A percentile compares a stretch with the other conserved stretches of the same genome.
Evolutionary conservation across 2,329 filamentous ascomycete species (phyloP).

Genomic region (Fusarium anthophilum): DNA sequence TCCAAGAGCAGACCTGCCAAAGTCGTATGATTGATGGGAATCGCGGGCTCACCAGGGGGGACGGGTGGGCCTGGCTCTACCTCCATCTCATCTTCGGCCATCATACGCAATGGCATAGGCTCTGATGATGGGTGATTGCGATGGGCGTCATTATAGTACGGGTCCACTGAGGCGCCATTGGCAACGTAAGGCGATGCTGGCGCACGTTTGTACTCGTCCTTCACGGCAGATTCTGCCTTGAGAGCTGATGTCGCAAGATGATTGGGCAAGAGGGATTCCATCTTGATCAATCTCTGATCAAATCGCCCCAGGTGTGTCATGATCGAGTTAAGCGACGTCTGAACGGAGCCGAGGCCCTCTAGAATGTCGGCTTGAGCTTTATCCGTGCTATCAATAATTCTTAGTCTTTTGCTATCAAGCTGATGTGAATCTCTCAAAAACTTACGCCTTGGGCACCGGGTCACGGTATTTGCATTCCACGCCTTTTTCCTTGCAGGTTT

Average conservation of each 20-base stretch:
- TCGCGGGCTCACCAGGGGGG: constrained; percentile 70
- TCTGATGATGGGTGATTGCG: constrained; percentile 44
- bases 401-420: constrained; percentile 11
- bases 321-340: constrained; percentile 49
- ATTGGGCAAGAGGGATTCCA: constrained; percentile 45
- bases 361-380: constrained; percentile 69
- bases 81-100: constrained; percentile 60
- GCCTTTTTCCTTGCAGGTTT: constrained; percentile 88
- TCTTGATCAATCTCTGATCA: constrained; percentile 50
- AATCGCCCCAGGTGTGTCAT: constrained; percentile 51
- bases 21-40: constrained; percentile 88
- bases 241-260: constrained; percentile 25
- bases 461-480: constrained; percentile 89
- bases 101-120: constrained; percentile 41
- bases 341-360: constrained; percentile 60
- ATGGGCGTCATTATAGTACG: constrained; percentile 37
- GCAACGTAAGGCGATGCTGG: constrained; percentile 34
- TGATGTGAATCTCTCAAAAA: neutral
- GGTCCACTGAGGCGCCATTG: constrained; percentile 35
- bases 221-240: constrained; percentile 44
- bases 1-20: constrained; percentile 83
- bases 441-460: constrained; percentile 89
- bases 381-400: constrained; percentile 57
- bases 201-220: constrained; percentile 44
- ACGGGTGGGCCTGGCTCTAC: constrained; percentile 62